A percentile compares a stretch with the other conserved stretches of the same genome.
Conservation (phyloP, 495 filamentous ascomycete genomes). For the Aspergillus sclerotioniger region DNA sequence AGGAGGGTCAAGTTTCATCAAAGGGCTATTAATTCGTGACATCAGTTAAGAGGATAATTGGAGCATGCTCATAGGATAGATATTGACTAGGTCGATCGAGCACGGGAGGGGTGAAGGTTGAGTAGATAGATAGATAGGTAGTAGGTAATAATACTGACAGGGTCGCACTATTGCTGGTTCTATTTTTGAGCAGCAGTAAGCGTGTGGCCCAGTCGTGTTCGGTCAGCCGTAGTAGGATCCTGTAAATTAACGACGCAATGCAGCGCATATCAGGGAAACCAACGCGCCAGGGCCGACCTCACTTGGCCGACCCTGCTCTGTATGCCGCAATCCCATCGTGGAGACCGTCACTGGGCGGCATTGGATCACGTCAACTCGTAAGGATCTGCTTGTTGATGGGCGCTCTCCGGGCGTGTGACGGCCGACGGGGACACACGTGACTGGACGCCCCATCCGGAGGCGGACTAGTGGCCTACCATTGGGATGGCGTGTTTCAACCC, state of each 20-base stretch:
- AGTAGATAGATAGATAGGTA: no score
- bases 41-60: background rate
- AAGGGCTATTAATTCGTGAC: slow-evolving; percentile 3
- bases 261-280: background rate
- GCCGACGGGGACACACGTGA: slow-evolving; percentile 11
- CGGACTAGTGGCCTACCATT: slow-evolving; percentile 12
- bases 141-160: no score
- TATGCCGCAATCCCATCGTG: background rate
- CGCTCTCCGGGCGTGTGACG: background rate
- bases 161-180: background rate
- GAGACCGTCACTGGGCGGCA: background rate
- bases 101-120: background rate
- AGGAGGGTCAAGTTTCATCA: slow-evolving; percentile 10
- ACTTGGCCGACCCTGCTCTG: no score
- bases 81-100: background rate
- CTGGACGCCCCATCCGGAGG: background rate
- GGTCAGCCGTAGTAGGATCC: background rate
- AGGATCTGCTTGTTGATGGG: background rate
- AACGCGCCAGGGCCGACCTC: no score
- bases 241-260: background rate
- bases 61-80: background rate
- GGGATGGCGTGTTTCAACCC: slow-evolving; percentile 20
- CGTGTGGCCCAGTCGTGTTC: background rate
- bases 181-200: background rate
- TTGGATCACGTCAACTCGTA: background rate